These are phyloP conservation scores for Gossypium raimondii DNA, from an alignment of 345 rosid genomes.

Conservation along the genomic window DNA sequence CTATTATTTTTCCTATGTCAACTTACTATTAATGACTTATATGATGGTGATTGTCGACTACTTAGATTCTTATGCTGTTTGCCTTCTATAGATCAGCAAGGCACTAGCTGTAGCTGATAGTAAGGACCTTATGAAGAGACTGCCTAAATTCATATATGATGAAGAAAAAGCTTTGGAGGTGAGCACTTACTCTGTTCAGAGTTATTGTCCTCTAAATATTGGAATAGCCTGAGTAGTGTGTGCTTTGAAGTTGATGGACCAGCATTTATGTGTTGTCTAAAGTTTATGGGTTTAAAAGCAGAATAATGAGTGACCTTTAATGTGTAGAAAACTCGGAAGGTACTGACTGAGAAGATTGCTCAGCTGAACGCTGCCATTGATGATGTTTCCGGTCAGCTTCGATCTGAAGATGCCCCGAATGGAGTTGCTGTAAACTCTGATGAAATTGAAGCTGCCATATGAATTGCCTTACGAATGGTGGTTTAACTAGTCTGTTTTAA, in stretches of 20 bases:
- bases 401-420: slow-evolving; percentile 54
- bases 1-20: not conserved
- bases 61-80: slow-evolving; percentile 13
- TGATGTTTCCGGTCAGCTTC: slow-evolving; percentile 73
- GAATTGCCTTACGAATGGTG: slow-evolving; percentile 16
- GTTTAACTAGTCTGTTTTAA: slow-evolving; percentile 16
- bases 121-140: slow-evolving; percentile 85
- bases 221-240: not conserved
- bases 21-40: not conserved
- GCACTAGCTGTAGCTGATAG: slow-evolving; percentile 73
- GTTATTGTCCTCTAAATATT: not conserved
- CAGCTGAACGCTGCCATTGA: slow-evolving; percentile 87
- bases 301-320: slow-evolving; percentile 15
- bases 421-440: slow-evolving; percentile 52
- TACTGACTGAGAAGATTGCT: slow-evolving; percentile 73
- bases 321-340: slow-evolving; percentile 72
- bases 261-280: not conserved
- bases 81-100: slow-evolving; percentile 60
- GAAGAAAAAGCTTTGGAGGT: slow-evolving; percentile 95
- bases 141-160: slow-evolving; percentile 95
- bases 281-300: not conserved
- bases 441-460: slow-evolving; percentile 58
- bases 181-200: slow-evolving; percentile 19
- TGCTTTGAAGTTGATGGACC: not conserved
- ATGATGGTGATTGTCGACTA: not conserved